Conservation (phyloP, 257 asterid genomes). For the Primulina eburnea region DNA sequence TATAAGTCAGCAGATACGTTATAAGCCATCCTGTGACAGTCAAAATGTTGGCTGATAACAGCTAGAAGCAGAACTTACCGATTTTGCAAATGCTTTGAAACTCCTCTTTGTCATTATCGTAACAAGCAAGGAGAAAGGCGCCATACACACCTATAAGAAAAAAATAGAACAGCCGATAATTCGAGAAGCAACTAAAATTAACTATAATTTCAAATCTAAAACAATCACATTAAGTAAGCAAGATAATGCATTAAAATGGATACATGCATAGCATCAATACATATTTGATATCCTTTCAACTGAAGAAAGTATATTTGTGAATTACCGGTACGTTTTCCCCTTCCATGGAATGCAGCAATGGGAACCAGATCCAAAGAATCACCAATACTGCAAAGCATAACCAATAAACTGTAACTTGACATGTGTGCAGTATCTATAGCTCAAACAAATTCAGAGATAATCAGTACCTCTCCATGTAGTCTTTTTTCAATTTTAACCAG, state of each 20-base stretch:
- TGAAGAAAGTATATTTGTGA: constrained; percentile 15
- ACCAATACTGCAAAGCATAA: constrained; percentile 62
- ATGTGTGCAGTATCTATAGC: constrained; percentile 17
- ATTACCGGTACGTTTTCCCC: constrained; percentile 92
- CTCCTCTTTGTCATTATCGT: constrained; percentile 81
- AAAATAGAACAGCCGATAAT: constrained; percentile 14
- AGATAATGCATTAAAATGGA: constrained; percentile 3
- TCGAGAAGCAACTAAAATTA: not conserved
- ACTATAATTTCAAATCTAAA: not conserved
- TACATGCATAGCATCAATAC: constrained; percentile 12
- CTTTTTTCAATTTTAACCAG: constrained; percentile 93
- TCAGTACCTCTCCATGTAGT: constrained; percentile 80
- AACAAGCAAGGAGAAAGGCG: constrained; percentile 96
- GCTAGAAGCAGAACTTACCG: constrained; percentile 49
- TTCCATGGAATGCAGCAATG: constrained; percentile 94
- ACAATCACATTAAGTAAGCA: constrained; percentile 6
- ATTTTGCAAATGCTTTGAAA: constrained; percentile 95
- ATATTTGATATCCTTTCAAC: constrained; percentile 13
- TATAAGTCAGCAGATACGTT: not conserved
- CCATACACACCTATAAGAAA: constrained; percentile 72
- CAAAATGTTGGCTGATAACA: constrained; percentile 13
- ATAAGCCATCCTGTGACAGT: constrained; percentile 19
- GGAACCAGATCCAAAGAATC: constrained; percentile 98
- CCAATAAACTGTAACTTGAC: constrained; percentile 13
- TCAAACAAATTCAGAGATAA: constrained; percentile 17